Conservation (phyloP, 148 eudicot species). For the Euryodendron excelsum region DNA sequence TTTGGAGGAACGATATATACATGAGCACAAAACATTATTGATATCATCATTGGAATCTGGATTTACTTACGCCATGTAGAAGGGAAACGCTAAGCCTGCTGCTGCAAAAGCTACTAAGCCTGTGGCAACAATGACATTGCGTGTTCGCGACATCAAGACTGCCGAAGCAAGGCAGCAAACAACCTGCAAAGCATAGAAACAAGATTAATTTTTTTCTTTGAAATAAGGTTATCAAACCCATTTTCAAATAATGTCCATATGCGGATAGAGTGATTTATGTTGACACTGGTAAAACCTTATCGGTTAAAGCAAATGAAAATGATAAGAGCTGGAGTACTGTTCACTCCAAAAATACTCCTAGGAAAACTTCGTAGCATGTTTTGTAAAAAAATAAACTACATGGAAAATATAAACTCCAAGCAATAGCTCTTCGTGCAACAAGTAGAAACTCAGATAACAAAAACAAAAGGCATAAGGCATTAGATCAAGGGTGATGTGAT, state of each 20-base stretch:
- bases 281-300: not conserved
- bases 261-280: not conserved
- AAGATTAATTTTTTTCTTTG: not conserved
- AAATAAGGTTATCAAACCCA: not conserved
- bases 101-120: slow-evolving; percentile 82
- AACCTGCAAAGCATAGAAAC: not conserved
- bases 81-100: slow-evolving; percentile 83
- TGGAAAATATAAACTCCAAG: not conserved
- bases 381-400: not conserved
- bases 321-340: not conserved
- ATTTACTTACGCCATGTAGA: slow-evolving; percentile 89
- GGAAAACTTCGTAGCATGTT: too few species aligned
- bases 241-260: not conserved
- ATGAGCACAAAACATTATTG: not conserved
- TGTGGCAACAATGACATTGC: slow-evolving; percentile 69
- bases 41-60: not conserved
- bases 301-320: not conserved
- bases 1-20: not conserved
- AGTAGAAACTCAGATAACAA: not conserved
- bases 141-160: slow-evolving; percentile 59
- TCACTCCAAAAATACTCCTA: too few species aligned
- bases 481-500: not conserved
- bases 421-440: not conserved
- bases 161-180: slow-evolving; percentile 8
- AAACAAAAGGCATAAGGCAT: not conserved